phyloP scores from a whole-genome alignment of 352 stramenopile genomes.

The Pythium diclinum region DNA sequence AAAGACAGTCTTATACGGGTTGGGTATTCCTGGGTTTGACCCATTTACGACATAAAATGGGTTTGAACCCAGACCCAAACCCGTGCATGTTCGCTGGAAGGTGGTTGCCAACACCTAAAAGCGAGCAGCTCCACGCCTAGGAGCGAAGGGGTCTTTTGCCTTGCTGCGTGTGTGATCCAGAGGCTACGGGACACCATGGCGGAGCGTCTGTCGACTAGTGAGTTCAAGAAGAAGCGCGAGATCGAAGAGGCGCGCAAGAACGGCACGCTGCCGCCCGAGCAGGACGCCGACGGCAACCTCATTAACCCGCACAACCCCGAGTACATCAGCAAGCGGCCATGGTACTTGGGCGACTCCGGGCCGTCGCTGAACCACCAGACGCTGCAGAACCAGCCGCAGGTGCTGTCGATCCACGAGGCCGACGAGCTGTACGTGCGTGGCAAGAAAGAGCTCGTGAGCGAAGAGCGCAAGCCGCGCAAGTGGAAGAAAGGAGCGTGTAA shows the following conservation, averaged over 20 bases:
- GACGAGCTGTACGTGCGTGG: slow-evolving; percentile 76
- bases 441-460: slow-evolving; percentile 18
- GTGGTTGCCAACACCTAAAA: not conserved
- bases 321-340: slow-evolving; percentile 99
- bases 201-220: slow-evolving; percentile 71
- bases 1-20: slow-evolving; percentile 4
- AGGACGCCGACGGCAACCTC: slow-evolving; percentile 92
- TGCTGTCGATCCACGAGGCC: slow-evolving; percentile 89
- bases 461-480: slow-evolving; percentile 39
- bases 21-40: not conserved
- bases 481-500: slow-evolving; percentile 92
- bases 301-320: slow-evolving; percentile 99
- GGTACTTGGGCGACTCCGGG: slow-evolving; percentile 95
- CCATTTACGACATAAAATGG: not conserved
- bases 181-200: slow-evolving; percentile 37
- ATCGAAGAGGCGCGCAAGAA: slow-evolving; percentile 89
- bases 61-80: not conserved
- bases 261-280: slow-evolving; percentile 80
- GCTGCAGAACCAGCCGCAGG: slow-evolving; percentile 87
- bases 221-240: slow-evolving; percentile 88
- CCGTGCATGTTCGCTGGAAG: slow-evolving; percentile 1
- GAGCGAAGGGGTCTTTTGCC: not conserved
- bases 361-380: slow-evolving; percentile 95
- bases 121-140: not conserved
- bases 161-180: too few species aligned